Evolutionary conservation across 805 yeast genomes (phyloP), one percentile per base, ranked within the genome.

Genomic region (Cyberlindnera maclurae): DNA sequence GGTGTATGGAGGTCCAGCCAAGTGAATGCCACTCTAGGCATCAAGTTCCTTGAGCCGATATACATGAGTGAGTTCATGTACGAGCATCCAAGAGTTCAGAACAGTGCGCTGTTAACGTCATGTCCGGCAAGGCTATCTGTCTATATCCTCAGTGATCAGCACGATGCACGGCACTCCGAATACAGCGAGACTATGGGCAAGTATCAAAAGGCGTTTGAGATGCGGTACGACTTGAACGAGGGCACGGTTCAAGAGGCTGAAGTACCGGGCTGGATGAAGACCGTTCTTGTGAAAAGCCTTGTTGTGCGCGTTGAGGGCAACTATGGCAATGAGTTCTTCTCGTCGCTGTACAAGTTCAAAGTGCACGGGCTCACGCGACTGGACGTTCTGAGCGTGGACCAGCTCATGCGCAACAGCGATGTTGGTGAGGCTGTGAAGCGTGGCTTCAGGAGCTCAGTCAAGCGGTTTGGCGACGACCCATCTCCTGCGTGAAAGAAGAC

Each of bases 291-390:
- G 7, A 59, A 59, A n/a, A 54, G 64, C 1, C 37, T 66, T 1
- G 46, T 59, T 1, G 47, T 64, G 18, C 47, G 50, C 15, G 49
- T 61, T 4, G 53, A 55, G 17, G 59, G 53, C 10, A 66, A 64
- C 37, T 57, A 63, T 39, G 70, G 70, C 5, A 61, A 63, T 36
- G 42, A 49, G n/a, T 46, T 57, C 13, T 65, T 52, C 36, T 62
- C 65, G 2, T 58, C 70, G 20, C 35, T 64, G 17, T 55, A 59
- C 40, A 68, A 64, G 41, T 63, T 66, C 31, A 50, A 59, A 5
- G 50, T 71, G 10, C 67, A 70, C 41, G 77, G 74, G 1, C 54
- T 70, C 12, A 63, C 68, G 0, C 51, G 54, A 30, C 54, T 59
- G 28, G 71, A 65, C 44, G 33, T 58, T 3, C 36, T 41, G 4